Conservation (phyloP, 202 grass and related monocot species). For the Dendrocalamus latiflorus region DNA sequence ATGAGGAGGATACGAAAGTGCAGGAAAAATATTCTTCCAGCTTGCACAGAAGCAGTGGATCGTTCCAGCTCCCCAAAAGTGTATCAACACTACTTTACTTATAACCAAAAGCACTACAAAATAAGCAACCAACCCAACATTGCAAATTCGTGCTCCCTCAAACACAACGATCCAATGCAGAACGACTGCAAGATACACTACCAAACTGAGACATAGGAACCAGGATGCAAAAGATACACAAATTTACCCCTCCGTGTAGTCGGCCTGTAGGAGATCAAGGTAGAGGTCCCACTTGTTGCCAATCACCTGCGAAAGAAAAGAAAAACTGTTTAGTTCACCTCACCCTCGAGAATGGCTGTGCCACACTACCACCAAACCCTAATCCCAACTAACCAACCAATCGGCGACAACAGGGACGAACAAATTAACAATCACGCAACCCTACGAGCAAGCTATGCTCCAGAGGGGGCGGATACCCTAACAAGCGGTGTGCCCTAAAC, state of each 20-base stretch:
- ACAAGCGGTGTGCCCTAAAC: background rate
- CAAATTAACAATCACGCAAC: background rate
- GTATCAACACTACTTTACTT: background rate
- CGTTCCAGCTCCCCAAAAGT: background rate
- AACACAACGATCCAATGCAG: background rate
- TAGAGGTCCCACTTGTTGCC: conserved; percentile 98
- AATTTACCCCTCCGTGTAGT: conserved; percentile 82
- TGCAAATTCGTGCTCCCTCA: background rate
- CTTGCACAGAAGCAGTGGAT: background rate
- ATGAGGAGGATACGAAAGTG: background rate
- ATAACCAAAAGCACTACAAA: background rate
- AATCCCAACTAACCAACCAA: background rate
- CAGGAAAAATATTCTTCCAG: too few species aligned
- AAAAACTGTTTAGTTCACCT: background rate
- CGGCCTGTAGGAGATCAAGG: conserved; percentile 87
- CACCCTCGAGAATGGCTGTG: background rate
- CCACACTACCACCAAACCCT: background rate
- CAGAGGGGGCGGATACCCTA: background rate
- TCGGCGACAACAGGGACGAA: background rate
- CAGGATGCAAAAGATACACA: background rate
- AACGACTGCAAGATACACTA: background rate
- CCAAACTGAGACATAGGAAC: background rate
- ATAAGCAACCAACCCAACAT: background rate
- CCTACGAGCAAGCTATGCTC: background rate
- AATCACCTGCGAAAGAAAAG: conserved; percentile 54